phyloP scores from a whole-genome alignment of 2,329 filamentous ascomycete species.

The Teratosphaeria zuluensis region DNA sequence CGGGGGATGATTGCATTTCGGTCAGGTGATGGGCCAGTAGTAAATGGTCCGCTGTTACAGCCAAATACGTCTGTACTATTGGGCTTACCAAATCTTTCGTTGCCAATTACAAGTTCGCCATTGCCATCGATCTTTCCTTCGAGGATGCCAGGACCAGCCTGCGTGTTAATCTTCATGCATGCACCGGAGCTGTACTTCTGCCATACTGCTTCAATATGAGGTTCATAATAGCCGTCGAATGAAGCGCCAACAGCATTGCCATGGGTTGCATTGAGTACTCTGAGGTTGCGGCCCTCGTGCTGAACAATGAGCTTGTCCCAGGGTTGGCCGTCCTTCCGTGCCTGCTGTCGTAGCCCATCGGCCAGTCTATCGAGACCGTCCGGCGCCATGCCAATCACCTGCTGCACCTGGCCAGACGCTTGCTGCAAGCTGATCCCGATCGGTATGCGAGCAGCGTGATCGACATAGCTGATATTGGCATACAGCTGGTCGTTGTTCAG shows the following conservation, averaged over 20 bases:
- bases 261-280: slow-evolving; percentile 38
- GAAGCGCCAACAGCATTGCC: slow-evolving; percentile 37
- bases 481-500: slow-evolving; percentile 39
- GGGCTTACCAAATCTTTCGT: slow-evolving; percentile 47
- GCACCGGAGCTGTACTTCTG: slow-evolving; percentile 35
- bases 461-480: slow-evolving; percentile 35
- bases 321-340: slow-evolving; percentile 45
- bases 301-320: slow-evolving; percentile 54
- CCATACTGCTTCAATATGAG: slow-evolving; percentile 46
- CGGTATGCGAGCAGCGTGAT: slow-evolving; percentile 31
- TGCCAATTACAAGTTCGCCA: slow-evolving; percentile 35
- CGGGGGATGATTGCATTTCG: slow-evolving; percentile 59
- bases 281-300: slow-evolving; percentile 28
- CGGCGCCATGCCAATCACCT: slow-evolving; percentile 50
- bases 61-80: slow-evolving; percentile 56
- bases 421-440: slow-evolving; percentile 31
- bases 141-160: slow-evolving; percentile 48
- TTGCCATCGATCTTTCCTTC: slow-evolving; percentile 37
- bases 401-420: slow-evolving; percentile 29
- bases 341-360: slow-evolving; percentile 46
- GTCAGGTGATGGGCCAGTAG: slow-evolving; percentile 32
- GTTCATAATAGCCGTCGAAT: slow-evolving; percentile 46
- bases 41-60: slow-evolving; percentile 57
- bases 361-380: slow-evolving; percentile 51
- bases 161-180: slow-evolving; percentile 53